Base-by-base conservation (phyloP, 192 early-diverging fungal genomes). In the Rhizophagus clarus region DNA sequence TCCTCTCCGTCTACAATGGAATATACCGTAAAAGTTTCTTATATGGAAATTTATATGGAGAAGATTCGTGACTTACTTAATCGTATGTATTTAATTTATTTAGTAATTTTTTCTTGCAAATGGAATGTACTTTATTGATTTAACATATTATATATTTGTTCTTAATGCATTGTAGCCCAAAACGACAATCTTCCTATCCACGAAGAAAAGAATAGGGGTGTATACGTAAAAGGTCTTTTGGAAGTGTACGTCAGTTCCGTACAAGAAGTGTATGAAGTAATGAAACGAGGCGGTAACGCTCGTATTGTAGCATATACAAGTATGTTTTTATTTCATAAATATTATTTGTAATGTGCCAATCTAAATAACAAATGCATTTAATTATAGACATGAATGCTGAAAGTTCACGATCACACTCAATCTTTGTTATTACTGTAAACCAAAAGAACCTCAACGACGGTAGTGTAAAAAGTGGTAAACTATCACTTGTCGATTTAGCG, bases 31-130 rank as follows among this genome's bases (percentile, higher is more conserved):
- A 95, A 97, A 81, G 94, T 97, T 4, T 98, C 96, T n/a, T 99
- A 94, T 87, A 98, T 99, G 97, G 98, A 99, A 91, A 98, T 99
- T 81, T 99, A 99, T 88, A 99, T 99, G 97, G 98, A 99, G 81
- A 95, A 94, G 83, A 96, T 99, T 78, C 90, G 97, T 76, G 98
- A 99, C 90, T 84, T 99, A 82, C 88, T 99, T 51, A 95, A 96
- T 84, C 94, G 90, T 94, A 84, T 85, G 90, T 80, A 60, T 34
- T 67, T 9, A 37, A 22, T 49, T 68, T 42, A 64, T 77, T 40
- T 42, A 22, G 1, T 31, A 40, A 77, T 66, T 28, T 49, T n/a
- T 66, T 22, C n/a, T 47, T 26, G 2, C 17, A 32, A 28, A n/a
- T 82, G 12, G 34, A 64, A 10, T 62, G 5, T 22, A 70, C 8